phyloP scores from a whole-genome alignment of 2,329 filamentous ascomycete species.

The Aureobasidium vineae region DNA sequence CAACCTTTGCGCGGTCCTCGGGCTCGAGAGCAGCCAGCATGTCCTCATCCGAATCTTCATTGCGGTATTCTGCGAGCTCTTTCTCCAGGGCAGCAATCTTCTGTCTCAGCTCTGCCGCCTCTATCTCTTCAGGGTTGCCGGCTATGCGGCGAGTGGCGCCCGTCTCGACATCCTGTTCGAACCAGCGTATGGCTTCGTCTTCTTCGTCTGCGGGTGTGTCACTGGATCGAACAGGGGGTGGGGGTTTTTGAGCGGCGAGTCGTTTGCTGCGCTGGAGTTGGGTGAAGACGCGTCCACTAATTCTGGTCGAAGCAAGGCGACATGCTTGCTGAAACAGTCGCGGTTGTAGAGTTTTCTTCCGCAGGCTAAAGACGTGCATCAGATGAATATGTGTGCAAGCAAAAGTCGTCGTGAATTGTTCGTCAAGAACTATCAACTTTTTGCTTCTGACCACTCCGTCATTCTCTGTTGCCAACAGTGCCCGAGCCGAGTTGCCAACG shows the following conservation, averaged over 20 bases:
- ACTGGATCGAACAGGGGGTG: too few relatives aligned
- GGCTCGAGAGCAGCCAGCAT: conserved; percentile 28
- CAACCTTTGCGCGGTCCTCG: conserved; percentile 26
- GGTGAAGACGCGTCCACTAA: conserved; percentile 15
- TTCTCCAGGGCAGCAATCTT: conserved; percentile 29
- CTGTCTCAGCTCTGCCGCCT: conserved; percentile 28
- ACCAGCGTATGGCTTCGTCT: conserved; percentile 28
- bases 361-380: conserved; percentile 29
- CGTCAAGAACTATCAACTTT: neutral
- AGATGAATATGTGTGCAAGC: neutral
- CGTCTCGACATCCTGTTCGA: conserved; percentile 30
- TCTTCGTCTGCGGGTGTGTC: neutral
- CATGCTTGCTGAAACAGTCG: conserved; percentile 30
- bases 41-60: conserved; percentile 27
- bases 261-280: neutral
- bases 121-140: conserved; percentile 29
- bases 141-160: conserved; percentile 27
- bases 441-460: conserved; percentile 22
- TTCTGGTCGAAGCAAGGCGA: conserved; percentile 27
- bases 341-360: conserved; percentile 27
- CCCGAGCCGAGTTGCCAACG: neutral
- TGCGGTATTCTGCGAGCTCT: conserved; percentile 27
- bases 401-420: neutral
- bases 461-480: neutral
- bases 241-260: neutral